Evolutionary conservation across 1,284 basidiomycete species (phyloP).

Genomic region (Fomitopsis palustris): DNA sequence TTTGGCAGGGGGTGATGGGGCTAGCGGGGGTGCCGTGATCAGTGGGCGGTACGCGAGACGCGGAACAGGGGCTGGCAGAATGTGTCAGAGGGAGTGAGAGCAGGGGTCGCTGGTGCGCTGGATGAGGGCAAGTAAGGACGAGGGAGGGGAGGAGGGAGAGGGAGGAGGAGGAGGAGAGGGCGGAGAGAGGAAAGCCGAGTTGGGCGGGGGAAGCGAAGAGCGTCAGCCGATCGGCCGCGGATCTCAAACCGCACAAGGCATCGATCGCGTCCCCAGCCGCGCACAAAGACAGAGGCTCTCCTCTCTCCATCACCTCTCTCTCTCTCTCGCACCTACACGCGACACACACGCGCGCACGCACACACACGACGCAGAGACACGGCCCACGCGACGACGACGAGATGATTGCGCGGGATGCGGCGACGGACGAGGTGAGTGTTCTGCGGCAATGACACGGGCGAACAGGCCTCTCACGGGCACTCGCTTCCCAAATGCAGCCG

Average conservation of each 20-base stretch:
- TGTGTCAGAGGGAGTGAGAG: no score
- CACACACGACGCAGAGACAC: not conserved
- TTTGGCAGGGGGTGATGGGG: not conserved
- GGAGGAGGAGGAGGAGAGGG: not conserved
- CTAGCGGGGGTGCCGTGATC: not conserved
- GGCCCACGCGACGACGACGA: not conserved
- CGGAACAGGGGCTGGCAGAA: no score
- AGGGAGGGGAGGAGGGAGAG: not conserved
- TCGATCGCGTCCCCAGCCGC: not conserved
- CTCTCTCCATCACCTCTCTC: not conserved
- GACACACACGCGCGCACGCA: not conserved
- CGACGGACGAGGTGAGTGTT: not conserved
- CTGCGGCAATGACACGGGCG: not conserved
- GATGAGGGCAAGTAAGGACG: not conserved
- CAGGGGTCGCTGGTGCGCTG: not conserved
- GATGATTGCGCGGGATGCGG: not conserved
- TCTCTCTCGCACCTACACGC: no score
- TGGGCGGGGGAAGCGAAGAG: slow-evolving; percentile 2
- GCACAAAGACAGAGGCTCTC: not conserved
- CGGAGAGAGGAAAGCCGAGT: not conserved
- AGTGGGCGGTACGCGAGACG: not conserved
- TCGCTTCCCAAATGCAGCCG: not conserved
- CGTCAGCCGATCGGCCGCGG: not conserved
- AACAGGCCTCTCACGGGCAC: not conserved
- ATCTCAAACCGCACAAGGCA: not conserved